Evolutionary conservation across 75 land plant species (phyloP).

Genomic region (Cryptomeria japonica): DNA sequence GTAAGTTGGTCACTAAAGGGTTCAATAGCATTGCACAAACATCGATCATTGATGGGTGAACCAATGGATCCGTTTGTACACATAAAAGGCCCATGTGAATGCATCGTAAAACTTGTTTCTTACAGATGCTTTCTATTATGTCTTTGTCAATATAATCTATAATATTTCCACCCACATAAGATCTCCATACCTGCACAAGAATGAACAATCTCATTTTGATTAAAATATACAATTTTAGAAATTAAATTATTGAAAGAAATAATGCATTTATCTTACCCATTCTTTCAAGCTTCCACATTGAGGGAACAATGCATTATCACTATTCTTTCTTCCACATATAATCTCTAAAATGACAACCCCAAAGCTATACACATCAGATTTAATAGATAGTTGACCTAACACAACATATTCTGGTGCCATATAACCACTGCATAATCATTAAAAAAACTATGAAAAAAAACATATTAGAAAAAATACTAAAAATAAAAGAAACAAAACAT

Average conservation of each 20-base stretch:
- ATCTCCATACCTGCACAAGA: background rate
- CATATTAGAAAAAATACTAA: no score
- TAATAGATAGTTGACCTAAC: no score
- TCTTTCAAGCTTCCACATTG: background rate
- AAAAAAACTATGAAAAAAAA: no score
- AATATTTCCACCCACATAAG: background rate
- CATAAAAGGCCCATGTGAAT: constrained; percentile 22
- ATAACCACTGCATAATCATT: no score
- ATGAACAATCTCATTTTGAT: background rate
- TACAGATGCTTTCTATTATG: background rate
- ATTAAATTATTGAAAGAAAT: background rate
- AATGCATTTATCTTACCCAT: background rate
- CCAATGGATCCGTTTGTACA: background rate
- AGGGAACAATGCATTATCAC: no score
- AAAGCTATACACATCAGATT: no score
- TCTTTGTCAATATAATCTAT: background rate
- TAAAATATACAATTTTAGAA: background rate
- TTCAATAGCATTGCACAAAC: constrained; percentile 15
- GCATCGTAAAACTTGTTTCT: constrained; percentile 8
- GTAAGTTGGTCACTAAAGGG: background rate
- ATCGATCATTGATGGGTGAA: constrained; percentile 21
- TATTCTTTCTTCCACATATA: no score
- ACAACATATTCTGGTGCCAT: no score
- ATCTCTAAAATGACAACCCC: no score
- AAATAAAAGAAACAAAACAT: no score